Evolutionary conservation across 1,284 basidiomycete species (phyloP).

Genomic region (Anthracocystis setariae): DNA sequence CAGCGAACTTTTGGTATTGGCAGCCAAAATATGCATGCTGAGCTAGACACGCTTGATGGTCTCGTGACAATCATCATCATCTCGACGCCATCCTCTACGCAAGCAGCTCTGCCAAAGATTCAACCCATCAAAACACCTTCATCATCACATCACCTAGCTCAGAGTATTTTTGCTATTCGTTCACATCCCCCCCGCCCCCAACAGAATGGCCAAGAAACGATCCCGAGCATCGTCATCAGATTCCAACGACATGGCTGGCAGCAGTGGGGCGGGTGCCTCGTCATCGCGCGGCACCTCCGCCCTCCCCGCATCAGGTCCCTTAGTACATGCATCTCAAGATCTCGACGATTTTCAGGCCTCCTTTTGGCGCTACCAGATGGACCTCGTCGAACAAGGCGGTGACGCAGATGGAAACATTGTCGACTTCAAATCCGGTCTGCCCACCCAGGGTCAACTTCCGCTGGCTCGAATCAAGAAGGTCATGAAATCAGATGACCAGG

Average conservation of each 20-base stretch:
- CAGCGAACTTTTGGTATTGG: conserved; percentile 11
- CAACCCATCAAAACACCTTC: no score
- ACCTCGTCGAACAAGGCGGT: conserved; percentile 58
- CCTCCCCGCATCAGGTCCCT: conserved; percentile 29
- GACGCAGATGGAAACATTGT: conserved; percentile 58
- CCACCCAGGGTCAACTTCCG: conserved; percentile 60
- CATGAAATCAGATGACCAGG: conserved; percentile 67
- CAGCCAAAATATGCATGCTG: conserved; percentile 2
- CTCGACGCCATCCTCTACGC: background rate
- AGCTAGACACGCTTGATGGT: conserved; percentile 3
- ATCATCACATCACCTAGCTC: background rate
- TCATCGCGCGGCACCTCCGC: conserved; percentile 23
- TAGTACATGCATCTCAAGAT: conserved; percentile 46
- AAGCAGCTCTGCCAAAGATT: no score
- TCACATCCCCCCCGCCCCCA: background rate
- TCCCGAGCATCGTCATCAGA: conserved; percentile 41
- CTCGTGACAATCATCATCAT: conserved; percentile 11
- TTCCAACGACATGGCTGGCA: conserved; percentile 25
- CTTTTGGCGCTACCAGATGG: conserved; percentile 64
- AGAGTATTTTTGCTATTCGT: background rate
- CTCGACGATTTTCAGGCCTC: conserved; percentile 58
- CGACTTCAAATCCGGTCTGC: conserved; percentile 58
- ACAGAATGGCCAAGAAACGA: conserved; percentile 43
- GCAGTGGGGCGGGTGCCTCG: conserved; percentile 16
- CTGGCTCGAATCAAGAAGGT: conserved; percentile 67